Evolutionary conservation across 1,139 yeast species (phyloP).

Genomic region (Arxiozyma slooffiae): DNA sequence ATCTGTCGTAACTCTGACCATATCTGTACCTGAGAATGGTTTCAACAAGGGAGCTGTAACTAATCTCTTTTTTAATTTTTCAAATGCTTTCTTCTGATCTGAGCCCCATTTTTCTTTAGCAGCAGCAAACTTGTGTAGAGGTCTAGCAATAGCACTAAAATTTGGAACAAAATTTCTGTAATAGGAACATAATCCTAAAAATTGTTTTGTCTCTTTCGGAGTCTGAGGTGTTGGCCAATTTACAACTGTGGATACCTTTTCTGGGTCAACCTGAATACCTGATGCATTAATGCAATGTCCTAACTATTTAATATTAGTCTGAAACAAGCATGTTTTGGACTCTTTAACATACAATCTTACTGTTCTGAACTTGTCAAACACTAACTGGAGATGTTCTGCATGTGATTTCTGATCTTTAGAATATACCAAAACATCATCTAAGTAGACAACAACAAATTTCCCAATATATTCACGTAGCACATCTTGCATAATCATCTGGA

Average conservation of each 20-base stretch:
- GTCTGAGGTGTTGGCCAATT: background rate
- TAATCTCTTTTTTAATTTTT: background rate
- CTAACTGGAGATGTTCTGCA: background rate
- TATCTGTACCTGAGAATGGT: too few relatives aligned
- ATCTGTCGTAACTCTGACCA: too few relatives aligned
- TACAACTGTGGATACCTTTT: background rate
- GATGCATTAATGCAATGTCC: background rate
- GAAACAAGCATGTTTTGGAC: background rate
- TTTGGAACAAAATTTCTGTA: background rate
- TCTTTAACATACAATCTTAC: background rate
- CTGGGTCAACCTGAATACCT: background rate
- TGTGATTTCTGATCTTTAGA: slow-evolving; percentile 5
- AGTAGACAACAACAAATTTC: slow-evolving; percentile 13
- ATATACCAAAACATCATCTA: slow-evolving; percentile 25
- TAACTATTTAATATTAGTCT: background rate
- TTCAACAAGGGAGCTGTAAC: too few relatives aligned
- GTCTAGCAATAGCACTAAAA: slow-evolving; percentile 1
- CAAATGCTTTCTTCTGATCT: background rate
- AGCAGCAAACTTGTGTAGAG: background rate
- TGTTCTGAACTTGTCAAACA: background rate
- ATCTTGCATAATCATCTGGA: slow-evolving; percentile 1
- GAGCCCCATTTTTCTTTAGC: background rate
- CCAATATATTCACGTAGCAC: background rate
- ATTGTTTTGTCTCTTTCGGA: background rate
- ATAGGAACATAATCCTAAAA: background rate